Percentiles rank a stretch among this genome's conserved stretches.
These are phyloP conservation scores for Fusarium xylarioides DNA, from an alignment of 2,329 filamentous ascomycete species.

Conservation along the genomic window DNA sequence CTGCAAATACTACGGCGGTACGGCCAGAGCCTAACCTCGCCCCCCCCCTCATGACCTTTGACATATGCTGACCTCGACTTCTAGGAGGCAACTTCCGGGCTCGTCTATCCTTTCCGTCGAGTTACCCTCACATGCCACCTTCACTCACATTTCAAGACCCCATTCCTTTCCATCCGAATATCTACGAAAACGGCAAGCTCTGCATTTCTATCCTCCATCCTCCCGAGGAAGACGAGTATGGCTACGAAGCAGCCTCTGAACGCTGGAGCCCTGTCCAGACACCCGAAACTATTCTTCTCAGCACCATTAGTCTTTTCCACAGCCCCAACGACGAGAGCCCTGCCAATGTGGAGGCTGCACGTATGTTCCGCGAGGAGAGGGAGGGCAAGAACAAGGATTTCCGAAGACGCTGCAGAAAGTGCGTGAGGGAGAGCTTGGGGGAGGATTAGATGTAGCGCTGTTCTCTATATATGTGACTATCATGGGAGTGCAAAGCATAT, in stretches of 20 bases:
- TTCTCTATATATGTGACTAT: not conserved
- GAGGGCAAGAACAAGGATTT: constrained; percentile 74
- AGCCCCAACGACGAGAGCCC: constrained; percentile 95
- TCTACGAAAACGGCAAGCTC: constrained; percentile 86
- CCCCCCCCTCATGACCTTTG: not conserved
- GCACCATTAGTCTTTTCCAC: constrained; percentile 90
- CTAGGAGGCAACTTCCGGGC: constrained; percentile 92
- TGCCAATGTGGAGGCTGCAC: constrained; percentile 92
- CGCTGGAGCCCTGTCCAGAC: constrained; percentile 96
- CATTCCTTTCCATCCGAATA: constrained; percentile 91
- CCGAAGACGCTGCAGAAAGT: constrained; percentile 77
- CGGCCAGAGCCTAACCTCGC: constrained; percentile 41
- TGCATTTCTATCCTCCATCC: constrained; percentile 98
- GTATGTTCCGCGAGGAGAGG: constrained; percentile 83
- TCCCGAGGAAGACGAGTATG: constrained; percentile 91
- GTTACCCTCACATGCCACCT: constrained; percentile 89
- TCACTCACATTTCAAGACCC: constrained; percentile 87
- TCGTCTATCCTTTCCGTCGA: constrained; percentile 79
- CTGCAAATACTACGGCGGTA: constrained; percentile 92
- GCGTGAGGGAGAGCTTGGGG: constrained; percentile 83
- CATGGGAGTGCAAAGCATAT: not conserved
- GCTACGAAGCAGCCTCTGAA: constrained; percentile 90
- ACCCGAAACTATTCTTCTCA: constrained; percentile 91
- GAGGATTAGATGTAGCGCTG: constrained; percentile 60
- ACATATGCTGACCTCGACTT: constrained; percentile 16